These are phyloP conservation scores for Areca catechu DNA, from an alignment of 176 grass and related monocot species.

Conservation along the genomic window DNA sequence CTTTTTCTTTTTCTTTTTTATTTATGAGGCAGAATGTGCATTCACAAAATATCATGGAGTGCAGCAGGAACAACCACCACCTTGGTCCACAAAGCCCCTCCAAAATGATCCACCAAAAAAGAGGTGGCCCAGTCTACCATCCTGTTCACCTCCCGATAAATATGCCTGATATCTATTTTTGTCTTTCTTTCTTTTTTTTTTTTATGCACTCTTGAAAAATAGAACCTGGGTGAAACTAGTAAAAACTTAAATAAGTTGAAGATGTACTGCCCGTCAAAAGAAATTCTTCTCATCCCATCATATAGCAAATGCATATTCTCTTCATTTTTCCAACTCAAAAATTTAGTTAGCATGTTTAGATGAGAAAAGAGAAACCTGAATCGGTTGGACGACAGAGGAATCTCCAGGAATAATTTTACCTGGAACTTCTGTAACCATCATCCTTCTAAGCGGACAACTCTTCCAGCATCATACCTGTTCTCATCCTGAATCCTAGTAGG, in stretches of 20 bases:
- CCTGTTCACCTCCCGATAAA: too few relatives aligned
- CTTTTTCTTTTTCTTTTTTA: too few relatives aligned
- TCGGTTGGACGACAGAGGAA: neutral
- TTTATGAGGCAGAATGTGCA: too few relatives aligned
- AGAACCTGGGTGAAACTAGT: slow-evolving; percentile 46
- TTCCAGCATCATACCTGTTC: slow-evolving; percentile 77
- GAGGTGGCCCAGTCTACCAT: too few relatives aligned
- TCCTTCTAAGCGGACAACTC: slow-evolving; percentile 71
- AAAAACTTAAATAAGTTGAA: neutral
- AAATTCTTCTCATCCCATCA: slow-evolving; percentile 51
- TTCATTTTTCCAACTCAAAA: slow-evolving; percentile 55
- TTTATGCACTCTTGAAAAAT: slow-evolving; percentile 87
- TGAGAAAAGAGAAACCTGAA: too few relatives aligned
- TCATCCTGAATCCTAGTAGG: slow-evolving; percentile 36
- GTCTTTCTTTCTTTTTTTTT: too few relatives aligned
- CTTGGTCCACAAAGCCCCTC: too few relatives aligned
- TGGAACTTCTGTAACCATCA: slow-evolving; percentile 72
- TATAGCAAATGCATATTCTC: slow-evolving; percentile 64
- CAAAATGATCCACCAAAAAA: too few relatives aligned
- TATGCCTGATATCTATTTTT: too few relatives aligned
- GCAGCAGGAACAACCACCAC: too few relatives aligned
- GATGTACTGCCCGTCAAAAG: neutral
- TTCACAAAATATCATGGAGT: too few relatives aligned
- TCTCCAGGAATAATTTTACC: slow-evolving; percentile 31
- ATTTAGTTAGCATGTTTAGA: too few relatives aligned